Conservation (phyloP, 768 basidiomycete genomes). For the Gloeopeniophorella convolvens region DNA sequence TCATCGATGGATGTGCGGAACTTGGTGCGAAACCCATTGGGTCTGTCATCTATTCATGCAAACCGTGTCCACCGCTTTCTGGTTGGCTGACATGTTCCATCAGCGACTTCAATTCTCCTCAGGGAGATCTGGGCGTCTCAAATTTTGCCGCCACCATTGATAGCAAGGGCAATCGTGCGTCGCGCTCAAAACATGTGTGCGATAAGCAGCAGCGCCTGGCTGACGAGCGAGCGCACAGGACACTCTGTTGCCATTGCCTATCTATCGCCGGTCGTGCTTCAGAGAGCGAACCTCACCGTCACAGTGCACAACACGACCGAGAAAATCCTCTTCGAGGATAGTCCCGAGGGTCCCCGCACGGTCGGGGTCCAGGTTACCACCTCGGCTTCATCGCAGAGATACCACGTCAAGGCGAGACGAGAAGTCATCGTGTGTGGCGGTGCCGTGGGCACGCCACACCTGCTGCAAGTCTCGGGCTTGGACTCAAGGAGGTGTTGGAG, state of each 20-base stretch:
- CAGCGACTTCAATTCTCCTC: constrained; percentile 8
- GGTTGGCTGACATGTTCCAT: background rate
- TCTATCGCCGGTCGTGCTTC: constrained; percentile 25
- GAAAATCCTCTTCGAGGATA: constrained; percentile 1
- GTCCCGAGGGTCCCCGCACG: background rate
- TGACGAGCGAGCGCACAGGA: too few species aligned
- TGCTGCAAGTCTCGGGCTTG: constrained; percentile 37
- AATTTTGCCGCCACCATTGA: background rate
- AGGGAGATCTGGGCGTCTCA: background rate
- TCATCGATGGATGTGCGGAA: constrained; percentile 1
- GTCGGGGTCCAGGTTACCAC: constrained; percentile 6
- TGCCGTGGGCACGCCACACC: constrained; percentile 28
- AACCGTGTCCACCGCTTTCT: too few species aligned
- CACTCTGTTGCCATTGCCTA: constrained; percentile 8
- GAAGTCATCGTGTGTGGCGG: constrained; percentile 21
- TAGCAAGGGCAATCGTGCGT: constrained; percentile 4
- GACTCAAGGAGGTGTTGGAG: constrained; percentile 29
- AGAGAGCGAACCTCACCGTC: constrained; percentile 8
- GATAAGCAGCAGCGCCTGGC: background rate
- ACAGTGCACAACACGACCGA: background rate
- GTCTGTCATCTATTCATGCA: background rate
- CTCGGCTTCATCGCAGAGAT: background rate
- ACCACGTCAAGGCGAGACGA: constrained; percentile 6
- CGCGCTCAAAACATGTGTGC: background rate
- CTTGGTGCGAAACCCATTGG: constrained; percentile 4